A percentile compares a stretch with the other conserved stretches of the same genome.
phyloP scores from a whole-genome alignment of 139 green algal species.

The Chlamydomonas schloesseri region DNA sequence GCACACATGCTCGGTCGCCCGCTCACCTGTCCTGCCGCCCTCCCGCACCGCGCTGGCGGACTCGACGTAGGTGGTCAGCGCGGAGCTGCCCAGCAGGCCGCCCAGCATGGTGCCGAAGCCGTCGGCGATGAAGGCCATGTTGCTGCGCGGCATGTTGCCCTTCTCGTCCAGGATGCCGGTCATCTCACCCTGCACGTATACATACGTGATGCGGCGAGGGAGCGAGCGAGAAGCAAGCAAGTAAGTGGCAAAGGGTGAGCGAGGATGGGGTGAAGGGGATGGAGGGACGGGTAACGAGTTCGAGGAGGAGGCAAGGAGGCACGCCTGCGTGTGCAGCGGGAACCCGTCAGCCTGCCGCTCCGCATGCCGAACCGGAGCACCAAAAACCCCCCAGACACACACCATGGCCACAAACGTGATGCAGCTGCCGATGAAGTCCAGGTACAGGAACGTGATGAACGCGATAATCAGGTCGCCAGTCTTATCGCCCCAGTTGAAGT shows the following conservation, averaged over 20 bases:
- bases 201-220: no score
- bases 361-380: no score
- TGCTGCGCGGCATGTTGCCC: slow-evolving; percentile 55
- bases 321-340: no score
- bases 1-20: no score
- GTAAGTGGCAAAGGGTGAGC: not conserved
- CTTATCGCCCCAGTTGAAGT: slow-evolving; percentile 68
- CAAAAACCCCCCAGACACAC: no score
- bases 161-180: slow-evolving; percentile 52
- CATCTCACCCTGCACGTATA: slow-evolving; percentile 49
- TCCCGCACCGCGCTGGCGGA: slow-evolving; percentile 58
- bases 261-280: no score
- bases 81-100: slow-evolving; percentile 59
- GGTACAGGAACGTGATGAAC: slow-evolving; percentile 57
- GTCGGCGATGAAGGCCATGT: slow-evolving; percentile 66
- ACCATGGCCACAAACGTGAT: slow-evolving; percentile 52
- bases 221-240: not conserved
- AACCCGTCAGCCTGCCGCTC: no score
- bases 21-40: slow-evolving; percentile 62
- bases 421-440: slow-evolving; percentile 66
- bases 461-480: slow-evolving; percentile 40
- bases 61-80: slow-evolving; percentile 71
- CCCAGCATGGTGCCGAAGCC: slow-evolving; percentile 51
- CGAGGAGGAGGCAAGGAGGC: no score
- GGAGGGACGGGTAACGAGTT: no score